Conservation (phyloP, 768 basidiomycete genomes). For the Kwoniella shandongensis region DNA sequence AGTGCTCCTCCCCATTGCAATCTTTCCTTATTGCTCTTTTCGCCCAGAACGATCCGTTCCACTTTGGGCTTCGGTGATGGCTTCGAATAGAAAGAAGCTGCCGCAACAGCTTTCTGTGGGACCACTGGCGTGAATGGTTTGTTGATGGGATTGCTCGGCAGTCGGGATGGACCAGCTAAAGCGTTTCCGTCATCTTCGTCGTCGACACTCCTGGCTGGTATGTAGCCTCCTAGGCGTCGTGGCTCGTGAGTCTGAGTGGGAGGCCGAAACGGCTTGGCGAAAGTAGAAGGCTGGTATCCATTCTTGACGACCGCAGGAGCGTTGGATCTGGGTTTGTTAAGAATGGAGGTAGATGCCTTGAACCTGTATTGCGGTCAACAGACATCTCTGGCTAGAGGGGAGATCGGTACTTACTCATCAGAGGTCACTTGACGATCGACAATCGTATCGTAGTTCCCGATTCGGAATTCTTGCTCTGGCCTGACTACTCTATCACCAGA, state of each 20-base stretch:
- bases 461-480: constrained; percentile 39
- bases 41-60: constrained; percentile 31
- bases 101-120: constrained; percentile 7
- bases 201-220: constrained; percentile 14
- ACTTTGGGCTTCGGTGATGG: constrained; percentile 19
- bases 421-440: constrained; percentile 28
- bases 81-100: constrained; percentile 37
- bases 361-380: constrained; percentile 24
- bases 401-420: constrained; percentile 29
- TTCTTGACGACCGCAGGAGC: constrained; percentile 11
- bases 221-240: constrained; percentile 22
- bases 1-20: constrained; percentile 36
- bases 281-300: constrained; percentile 20
- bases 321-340: constrained; percentile 24
- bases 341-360: constrained; percentile 26
- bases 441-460: constrained; percentile 37
- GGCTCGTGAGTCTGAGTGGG: constrained; percentile 32
- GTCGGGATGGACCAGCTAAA: constrained; percentile 17
- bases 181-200: not conserved
- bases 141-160: not conserved
- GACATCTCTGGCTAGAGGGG: not conserved
- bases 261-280: constrained; percentile 41
- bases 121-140: not conserved
- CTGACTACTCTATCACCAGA: constrained; percentile 20
- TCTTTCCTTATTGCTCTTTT: constrained; percentile 27